Evolutionary conservation across 768 basidiomycete species (phyloP).

Genomic region (Ephemerocybe angulata): DNA sequence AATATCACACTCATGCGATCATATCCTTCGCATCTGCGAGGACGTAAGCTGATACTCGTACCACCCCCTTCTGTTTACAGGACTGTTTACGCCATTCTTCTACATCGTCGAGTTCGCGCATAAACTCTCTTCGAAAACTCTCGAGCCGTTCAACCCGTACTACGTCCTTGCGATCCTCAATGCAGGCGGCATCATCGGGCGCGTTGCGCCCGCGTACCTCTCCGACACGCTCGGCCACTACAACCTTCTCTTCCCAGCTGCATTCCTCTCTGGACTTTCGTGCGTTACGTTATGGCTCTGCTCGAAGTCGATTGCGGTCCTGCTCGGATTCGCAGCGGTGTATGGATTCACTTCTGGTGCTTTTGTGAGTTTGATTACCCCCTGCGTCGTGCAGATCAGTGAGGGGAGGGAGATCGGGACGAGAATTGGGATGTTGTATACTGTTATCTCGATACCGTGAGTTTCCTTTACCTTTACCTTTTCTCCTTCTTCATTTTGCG

Average conservation of each 20-base stretch:
- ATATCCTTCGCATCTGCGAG: background rate
- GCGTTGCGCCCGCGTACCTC: slow-evolving; percentile 57
- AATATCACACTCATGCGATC: background rate
- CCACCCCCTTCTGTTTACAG: slow-evolving; percentile 28
- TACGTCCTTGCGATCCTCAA: slow-evolving; percentile 65
- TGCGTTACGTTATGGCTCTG: slow-evolving; percentile 59
- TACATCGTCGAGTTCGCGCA: slow-evolving; percentile 62
- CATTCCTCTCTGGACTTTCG: slow-evolving; percentile 58
- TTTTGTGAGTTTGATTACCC: slow-evolving; percentile 63
- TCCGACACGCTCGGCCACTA: slow-evolving; percentile 66
- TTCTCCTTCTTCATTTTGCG: slow-evolving; percentile 5
- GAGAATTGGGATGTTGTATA: slow-evolving; percentile 63
- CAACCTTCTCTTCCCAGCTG: slow-evolving; percentile 62
- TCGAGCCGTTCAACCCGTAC: slow-evolving; percentile 39
- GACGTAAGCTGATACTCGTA: background rate
- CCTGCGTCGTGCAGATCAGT: slow-evolving; percentile 66
- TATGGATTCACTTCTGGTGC: slow-evolving; percentile 69
- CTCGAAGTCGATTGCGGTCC: slow-evolving; percentile 32
- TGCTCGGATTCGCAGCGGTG: slow-evolving; percentile 49
- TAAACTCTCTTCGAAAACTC: slow-evolving; percentile 31
- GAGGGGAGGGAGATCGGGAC: slow-evolving; percentile 55
- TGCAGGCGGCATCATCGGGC: slow-evolving; percentile 62
- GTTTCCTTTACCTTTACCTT: slow-evolving; percentile 35
- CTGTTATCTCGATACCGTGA: slow-evolving; percentile 65
- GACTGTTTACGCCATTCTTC: slow-evolving; percentile 69